Base-by-base conservation (phyloP, 768 basidiomycete species). In the Boletus vinaceobasis region DNA sequence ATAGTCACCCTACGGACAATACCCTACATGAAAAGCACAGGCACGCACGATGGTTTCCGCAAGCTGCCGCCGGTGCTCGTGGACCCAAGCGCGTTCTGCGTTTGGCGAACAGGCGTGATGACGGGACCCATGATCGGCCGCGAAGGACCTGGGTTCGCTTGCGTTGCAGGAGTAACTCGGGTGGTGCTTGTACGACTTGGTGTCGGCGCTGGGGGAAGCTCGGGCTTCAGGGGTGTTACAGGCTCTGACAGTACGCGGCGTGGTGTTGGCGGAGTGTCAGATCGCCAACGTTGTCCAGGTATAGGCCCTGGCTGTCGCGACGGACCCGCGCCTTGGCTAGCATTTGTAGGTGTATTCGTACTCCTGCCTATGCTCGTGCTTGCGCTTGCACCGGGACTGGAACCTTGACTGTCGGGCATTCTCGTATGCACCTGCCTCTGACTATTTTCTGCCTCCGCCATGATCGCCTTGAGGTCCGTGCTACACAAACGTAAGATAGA, bases 381-480 rank as follows among this genome's bases (percentile, higher is more conserved):
- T 5, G 7, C 11, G 15, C 45, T 40, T 5, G 26, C 36, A 19
- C 23, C 8, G 2, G 14, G 29, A 40, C 37, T 19, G 15, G 54
- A 26, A 23, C 52, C 46, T 38, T n/a, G 53, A 10, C 36, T 17
- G 47, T 62, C 45, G 5, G 51, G 19, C 19, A 47, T 14, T 19
- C 32, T 38, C 33, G 35, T 21, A 32, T 57, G 36, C 32, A 47
- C 53, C 19, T 55, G 53, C 15, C 48, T 63, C 51, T 61, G 69
- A 31, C 56, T 67, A 15, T 63, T 72, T 45, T 78, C 83, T 1
- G 86, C 80, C 69, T 94, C 94, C 0, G 87, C 90, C 82, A 98
- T 91, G 53, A 98, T 82, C 15, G 81, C 72, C 62, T 87, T 88
- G 81, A 98, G 86, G 65, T 96, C 90, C 13, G 86, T 82, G 23